Base-by-base conservation (phyloP, 495 filamentous ascomycete genomes). In the Penicillium canariense region DNA sequence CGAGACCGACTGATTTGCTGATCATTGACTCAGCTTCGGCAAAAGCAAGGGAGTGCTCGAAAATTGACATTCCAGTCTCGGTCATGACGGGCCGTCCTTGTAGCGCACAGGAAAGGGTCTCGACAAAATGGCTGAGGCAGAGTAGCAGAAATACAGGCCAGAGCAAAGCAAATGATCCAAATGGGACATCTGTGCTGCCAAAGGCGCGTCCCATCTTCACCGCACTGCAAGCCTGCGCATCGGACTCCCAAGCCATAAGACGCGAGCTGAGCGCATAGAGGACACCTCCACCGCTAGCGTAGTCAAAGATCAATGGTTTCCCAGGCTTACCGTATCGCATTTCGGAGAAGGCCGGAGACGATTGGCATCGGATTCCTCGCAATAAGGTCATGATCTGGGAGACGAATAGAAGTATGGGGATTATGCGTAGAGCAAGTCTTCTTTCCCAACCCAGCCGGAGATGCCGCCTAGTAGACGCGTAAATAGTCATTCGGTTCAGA, bases 31-130 rank as follows among this genome's bases (percentile, higher is more conserved):
- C 95, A 4, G 94, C 91, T 68, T 98, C 95, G 1, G 94, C 90
- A 70, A 97, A 98, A 0, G 94, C 94, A 12, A 98, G 75, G 0
- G 94, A 97, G 65, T 96, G 91, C 60, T 98, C 94, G 65, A 98
- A 94, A 17, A 97, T 81, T 0, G 92, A 96, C 89, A 97, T 97
- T 5, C 92, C 91, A 1, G 91, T 94, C 71, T 97, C 94, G 0
- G 90, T 85, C 54, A 86, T 81, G 5, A 87, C 78, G 3, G 79
- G 77, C 10, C 87, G 82, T n/a, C 92, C 91, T 58, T 96, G 91
- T n/a, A 97, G 76, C 4, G 93, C 88, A 67, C 90, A 92, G 5
- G 87, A 84, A 18, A 97, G 75, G 0, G 87, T 91, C 65, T 97
- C 94, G 23, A 95, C 68, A 61, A 97, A 94, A 60, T 96, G 90